A percentile compares a stretch with the other conserved stretches of the same genome.
Evolutionary conservation across 2,329 filamentous ascomycete species (phyloP).

Genomic region (Ophiocordyceps camponoti-floridani): DNA sequence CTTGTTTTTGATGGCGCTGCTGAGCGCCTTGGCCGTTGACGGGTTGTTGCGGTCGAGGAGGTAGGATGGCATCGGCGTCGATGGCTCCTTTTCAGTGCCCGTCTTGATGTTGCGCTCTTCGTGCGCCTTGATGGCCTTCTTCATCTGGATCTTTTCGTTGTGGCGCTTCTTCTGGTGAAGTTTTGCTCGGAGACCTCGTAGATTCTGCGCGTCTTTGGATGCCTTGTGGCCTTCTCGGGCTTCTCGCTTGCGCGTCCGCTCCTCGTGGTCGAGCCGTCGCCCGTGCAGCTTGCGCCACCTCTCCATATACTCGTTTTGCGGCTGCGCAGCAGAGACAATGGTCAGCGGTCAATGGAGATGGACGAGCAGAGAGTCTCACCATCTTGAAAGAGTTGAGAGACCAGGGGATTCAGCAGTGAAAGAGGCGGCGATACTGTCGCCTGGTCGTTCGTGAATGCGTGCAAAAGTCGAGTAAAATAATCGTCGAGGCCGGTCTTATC

Average conservation of each 20-base stretch:
- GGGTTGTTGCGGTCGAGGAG: slow-evolving; percentile 66
- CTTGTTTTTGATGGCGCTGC: slow-evolving; percentile 88
- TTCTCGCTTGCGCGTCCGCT: slow-evolving; percentile 68
- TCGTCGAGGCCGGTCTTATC: neutral
- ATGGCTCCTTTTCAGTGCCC: slow-evolving; percentile 59
- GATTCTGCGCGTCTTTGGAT: slow-evolving; percentile 80
- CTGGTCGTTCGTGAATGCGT: too few species aligned
- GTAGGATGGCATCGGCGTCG: slow-evolving; percentile 76
- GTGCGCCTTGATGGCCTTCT: slow-evolving; percentile 83
- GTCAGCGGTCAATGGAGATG: neutral
- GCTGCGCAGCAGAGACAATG: slow-evolving; percentile 27
- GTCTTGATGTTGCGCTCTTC: slow-evolving; percentile 95
- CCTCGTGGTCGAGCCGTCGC: slow-evolving; percentile 57
- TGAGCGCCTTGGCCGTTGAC: slow-evolving; percentile 48
- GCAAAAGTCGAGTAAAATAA: neutral
- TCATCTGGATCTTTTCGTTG: slow-evolving; percentile 97
- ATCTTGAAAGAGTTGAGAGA: slow-evolving; percentile 12
- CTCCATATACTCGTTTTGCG: slow-evolving; percentile 69
- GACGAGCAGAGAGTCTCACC: slow-evolving; percentile 8
- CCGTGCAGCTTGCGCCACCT: slow-evolving; percentile 43
- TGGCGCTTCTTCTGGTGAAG: slow-evolving; percentile 82
- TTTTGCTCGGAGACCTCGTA: slow-evolving; percentile 83
- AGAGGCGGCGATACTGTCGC: too few species aligned
- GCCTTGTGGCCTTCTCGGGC: slow-evolving; percentile 81
- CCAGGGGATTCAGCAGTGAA: neutral